Evolutionary conservation across 805 yeast species (phyloP).

Genomic region (Diddensiella transvaalensis): DNA sequence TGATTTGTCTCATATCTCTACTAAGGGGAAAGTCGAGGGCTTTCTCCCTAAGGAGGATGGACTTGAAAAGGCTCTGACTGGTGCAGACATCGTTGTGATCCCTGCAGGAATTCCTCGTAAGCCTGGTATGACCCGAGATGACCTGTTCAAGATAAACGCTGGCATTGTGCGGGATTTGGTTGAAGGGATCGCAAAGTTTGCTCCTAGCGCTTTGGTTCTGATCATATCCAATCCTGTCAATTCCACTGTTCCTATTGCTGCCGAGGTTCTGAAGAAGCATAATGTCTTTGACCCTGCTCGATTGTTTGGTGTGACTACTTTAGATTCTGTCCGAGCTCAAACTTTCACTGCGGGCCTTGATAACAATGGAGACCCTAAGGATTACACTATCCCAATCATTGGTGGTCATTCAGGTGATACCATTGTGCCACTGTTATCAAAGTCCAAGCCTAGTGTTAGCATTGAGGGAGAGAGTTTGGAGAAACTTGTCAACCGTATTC

Average conservation of each 20-base stretch:
- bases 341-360: slow-evolving; percentile 63
- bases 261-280: slow-evolving; percentile 66
- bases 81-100: slow-evolving; percentile 81
- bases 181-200: slow-evolving; percentile 63
- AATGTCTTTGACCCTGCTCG: slow-evolving; percentile 67
- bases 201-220: slow-evolving; percentile 73
- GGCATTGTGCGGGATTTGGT: slow-evolving; percentile 73
- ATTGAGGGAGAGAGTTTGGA: slow-evolving; percentile 40
- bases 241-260: slow-evolving; percentile 87
- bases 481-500: slow-evolving; percentile 80
- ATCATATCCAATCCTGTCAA: slow-evolving; percentile 92
- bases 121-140: slow-evolving; percentile 94
- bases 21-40: slow-evolving; percentile 57
- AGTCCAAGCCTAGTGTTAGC: slow-evolving; percentile 34
- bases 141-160: slow-evolving; percentile 78
- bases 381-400: slow-evolving; percentile 62
- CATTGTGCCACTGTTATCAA: slow-evolving; percentile 78
- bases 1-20: slow-evolving; percentile 78
- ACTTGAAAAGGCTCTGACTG: slow-evolving; percentile 64
- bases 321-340: slow-evolving; percentile 85
- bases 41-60: slow-evolving; percentile 64
- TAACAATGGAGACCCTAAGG: slow-evolving; percentile 43
- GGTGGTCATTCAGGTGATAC: slow-evolving; percentile 98
- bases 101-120: slow-evolving; percentile 94
- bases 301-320: slow-evolving; percentile 83